These are phyloP conservation scores for Gonapodya prolifera DNA, from an alignment of 192 early-diverging fungal species.

Conservation along the genomic window DNA sequence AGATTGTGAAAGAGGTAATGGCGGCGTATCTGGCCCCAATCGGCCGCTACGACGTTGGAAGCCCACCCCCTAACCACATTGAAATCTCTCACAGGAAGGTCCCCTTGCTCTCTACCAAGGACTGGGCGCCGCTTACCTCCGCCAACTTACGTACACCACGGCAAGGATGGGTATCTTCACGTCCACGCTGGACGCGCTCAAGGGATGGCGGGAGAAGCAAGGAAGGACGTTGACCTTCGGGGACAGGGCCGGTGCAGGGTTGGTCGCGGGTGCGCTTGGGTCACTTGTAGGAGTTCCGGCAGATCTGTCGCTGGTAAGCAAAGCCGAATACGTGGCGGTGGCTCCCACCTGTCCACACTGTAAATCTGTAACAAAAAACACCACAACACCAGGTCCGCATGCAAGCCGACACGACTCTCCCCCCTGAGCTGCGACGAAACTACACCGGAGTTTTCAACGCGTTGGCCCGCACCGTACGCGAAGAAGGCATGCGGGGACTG, in stretches of 20 bases:
- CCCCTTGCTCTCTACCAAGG: slow-evolving; percentile 10
- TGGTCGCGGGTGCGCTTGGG: slow-evolving; percentile 32
- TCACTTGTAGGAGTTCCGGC: slow-evolving; percentile 28
- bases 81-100: slow-evolving; percentile 5
- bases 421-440: slow-evolving; percentile 23
- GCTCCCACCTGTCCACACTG: too few species aligned
- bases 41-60: not conserved
- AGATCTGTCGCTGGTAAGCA: slow-evolving; percentile 28
- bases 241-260: slow-evolving; percentile 24
- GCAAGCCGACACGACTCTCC: slow-evolving; percentile 22
- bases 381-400: not conserved
- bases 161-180: slow-evolving; percentile 39
- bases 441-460: slow-evolving; percentile 31
- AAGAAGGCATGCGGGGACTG: slow-evolving; percentile 27
- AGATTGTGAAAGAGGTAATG: slow-evolving; percentile 13
- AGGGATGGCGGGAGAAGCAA: slow-evolving; percentile 15
- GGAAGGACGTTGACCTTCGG: slow-evolving; percentile 16
- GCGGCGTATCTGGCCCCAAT: not conserved
- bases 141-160: slow-evolving; percentile 39
- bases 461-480: slow-evolving; percentile 18
- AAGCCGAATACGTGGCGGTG: not conserved
- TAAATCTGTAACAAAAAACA: not conserved
- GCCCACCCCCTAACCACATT: too few species aligned
- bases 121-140: slow-evolving; percentile 32
- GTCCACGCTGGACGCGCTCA: slow-evolving; percentile 20